Conservation (phyloP, 2,329 filamentous ascomycete species). For the Ilyonectria robusta region DNA sequence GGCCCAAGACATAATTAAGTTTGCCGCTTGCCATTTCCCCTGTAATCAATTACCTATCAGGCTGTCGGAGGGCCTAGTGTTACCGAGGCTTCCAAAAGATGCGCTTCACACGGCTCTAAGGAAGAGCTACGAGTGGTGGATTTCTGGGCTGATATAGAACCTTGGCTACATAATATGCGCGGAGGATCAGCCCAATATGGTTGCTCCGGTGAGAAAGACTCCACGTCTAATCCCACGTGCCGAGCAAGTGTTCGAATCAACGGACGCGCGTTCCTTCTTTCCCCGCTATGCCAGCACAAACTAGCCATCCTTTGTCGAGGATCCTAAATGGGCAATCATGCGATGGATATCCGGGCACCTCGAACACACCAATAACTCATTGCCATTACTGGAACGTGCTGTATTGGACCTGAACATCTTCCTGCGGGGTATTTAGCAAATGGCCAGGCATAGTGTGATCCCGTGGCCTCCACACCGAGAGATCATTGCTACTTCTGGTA, state of each 20-base stretch:
- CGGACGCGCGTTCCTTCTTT: background rate
- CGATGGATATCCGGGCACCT: slow-evolving; percentile 9
- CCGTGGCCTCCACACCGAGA: slow-evolving; percentile 21
- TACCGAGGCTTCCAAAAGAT: background rate
- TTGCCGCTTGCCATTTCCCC: background rate
- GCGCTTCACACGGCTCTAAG: background rate
- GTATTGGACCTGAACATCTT: background rate
- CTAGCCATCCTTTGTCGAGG: background rate
- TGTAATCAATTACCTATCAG: background rate
- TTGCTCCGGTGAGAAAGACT: background rate
- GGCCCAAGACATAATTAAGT: background rate
- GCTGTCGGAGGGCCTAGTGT: background rate
- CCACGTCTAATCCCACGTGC: background rate
- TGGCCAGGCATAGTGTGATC: slow-evolving; percentile 6
- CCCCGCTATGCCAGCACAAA: background rate
- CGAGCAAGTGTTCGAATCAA: background rate
- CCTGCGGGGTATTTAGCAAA: slow-evolving; percentile 18
- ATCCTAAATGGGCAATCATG: slow-evolving; percentile 1
- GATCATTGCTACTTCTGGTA: slow-evolving; percentile 28
- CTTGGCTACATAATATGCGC: background rate
- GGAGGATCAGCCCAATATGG: slow-evolving; percentile 2
- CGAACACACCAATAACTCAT: slow-evolving; percentile 18
- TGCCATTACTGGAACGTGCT: slow-evolving; percentile 11
- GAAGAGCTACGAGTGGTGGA: slow-evolving; percentile 3
- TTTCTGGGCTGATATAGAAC: background rate